phyloP scores from a whole-genome alignment of 176 grass and related monocot genomes.

The Lolium perenne region DNA sequence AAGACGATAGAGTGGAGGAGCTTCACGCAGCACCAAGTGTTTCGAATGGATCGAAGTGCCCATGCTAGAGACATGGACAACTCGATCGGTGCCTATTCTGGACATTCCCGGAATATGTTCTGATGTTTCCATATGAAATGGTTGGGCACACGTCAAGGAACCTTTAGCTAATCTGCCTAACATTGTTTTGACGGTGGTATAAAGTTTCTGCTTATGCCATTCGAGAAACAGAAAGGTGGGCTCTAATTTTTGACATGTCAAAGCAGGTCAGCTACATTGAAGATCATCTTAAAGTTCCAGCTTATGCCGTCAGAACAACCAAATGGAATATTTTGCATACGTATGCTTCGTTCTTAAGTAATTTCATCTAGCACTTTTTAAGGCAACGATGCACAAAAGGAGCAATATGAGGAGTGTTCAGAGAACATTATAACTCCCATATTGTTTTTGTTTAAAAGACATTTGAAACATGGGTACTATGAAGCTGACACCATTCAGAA shows the following conservation, averaged over 20 bases:
- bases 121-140: constrained; percentile 9
- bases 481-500: constrained; percentile 37
- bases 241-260: background rate
- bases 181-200: background rate
- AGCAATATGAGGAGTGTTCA: background rate
- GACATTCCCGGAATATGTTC: background rate
- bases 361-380: background rate
- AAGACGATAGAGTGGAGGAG: constrained; percentile 25
- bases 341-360: background rate
- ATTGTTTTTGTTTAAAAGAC: constrained; percentile 7
- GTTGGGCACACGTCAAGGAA: constrained; percentile 11
- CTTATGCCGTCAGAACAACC: background rate
- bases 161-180: background rate
- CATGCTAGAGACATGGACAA: constrained; percentile 24
- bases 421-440: background rate
- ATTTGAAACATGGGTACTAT: constrained; percentile 26
- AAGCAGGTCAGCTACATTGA: too few relatives aligned
- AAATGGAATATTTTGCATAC: background rate
- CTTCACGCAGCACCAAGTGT: constrained; percentile 39
- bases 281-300: too few relatives aligned
- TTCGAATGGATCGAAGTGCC: constrained; percentile 33
- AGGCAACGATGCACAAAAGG: background rate
- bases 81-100: background rate
- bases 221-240: background rate
- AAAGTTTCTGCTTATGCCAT: background rate